phyloP scores from a whole-genome alignment of 176 grass and related monocot genomes.

The Oryza nivara region DNA sequence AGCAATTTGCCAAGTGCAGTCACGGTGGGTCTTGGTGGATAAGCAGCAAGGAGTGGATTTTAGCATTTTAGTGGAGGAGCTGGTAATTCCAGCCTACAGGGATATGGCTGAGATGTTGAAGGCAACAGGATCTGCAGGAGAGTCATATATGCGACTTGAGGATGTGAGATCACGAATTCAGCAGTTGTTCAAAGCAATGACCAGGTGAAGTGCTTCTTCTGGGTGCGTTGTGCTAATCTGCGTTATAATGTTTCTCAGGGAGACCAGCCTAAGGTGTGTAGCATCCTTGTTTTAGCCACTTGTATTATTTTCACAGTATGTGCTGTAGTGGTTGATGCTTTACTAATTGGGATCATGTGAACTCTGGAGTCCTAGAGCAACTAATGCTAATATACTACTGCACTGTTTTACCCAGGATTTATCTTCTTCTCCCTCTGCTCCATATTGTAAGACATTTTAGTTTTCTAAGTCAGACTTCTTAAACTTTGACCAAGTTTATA shows the following conservation, averaged over 20 bases:
- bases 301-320: constrained; percentile 24
- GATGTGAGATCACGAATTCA: constrained; percentile 43
- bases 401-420: background rate
- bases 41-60: constrained; percentile 49
- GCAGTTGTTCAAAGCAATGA: constrained; percentile 51
- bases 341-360: constrained; percentile 6
- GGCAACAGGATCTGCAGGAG: background rate
- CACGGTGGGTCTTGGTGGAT: constrained; percentile 48
- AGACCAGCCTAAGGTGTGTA: constrained; percentile 17
- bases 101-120: constrained; percentile 28
- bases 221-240: background rate
- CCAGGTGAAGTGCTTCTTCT: constrained; percentile 31
- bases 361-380: constrained; percentile 8
- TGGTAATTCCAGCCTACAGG: constrained; percentile 49
- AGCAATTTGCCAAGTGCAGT: constrained; percentile 50
- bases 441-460: too few species aligned
- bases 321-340: background rate
- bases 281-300: background rate
- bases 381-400: background rate
- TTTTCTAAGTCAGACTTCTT: too few species aligned
- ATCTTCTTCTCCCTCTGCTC: too few species aligned
- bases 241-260: constrained; percentile 12
- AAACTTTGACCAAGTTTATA: too few species aligned
- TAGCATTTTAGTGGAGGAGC: constrained; percentile 39
- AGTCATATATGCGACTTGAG: constrained; percentile 26